phyloP scores from a whole-genome alignment of 1,284 basidiomycete species.

The Polyporus tsugae region DNA sequence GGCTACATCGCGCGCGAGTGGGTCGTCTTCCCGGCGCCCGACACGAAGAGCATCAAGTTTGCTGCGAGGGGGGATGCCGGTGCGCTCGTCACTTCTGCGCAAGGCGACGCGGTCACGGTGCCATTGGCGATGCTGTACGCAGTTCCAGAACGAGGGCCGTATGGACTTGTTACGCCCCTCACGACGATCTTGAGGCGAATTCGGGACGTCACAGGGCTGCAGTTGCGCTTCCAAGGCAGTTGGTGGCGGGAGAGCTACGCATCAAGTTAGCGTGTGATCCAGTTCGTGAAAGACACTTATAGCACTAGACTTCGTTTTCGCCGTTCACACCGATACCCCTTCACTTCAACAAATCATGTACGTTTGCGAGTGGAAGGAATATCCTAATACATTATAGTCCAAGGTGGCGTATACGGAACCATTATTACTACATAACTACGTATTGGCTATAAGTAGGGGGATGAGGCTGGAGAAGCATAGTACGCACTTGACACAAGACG shows the following conservation, averaged over 20 bases:
- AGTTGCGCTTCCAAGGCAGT: constrained; percentile 31
- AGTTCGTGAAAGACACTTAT: not conserved
- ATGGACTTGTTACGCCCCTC: constrained; percentile 32
- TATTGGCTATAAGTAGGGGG: not conserved
- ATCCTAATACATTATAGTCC: constrained; percentile 4
- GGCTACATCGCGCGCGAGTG: constrained; percentile 33
- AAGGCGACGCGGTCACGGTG: constrained; percentile 13
- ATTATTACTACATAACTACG: constrained; percentile 3
- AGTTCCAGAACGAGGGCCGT: constrained; percentile 31
- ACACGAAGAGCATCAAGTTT: constrained; percentile 22
- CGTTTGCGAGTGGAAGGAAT: constrained; percentile 1
- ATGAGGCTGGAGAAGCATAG: not conserved
- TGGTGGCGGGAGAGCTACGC: constrained; percentile 26
- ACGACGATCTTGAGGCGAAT: constrained; percentile 32
- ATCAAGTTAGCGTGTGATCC: not conserved
- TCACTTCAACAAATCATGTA: constrained; percentile 7
- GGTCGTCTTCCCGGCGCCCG: constrained; percentile 28
- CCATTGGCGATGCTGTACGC: constrained; percentile 32
- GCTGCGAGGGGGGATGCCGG: constrained; percentile 33
- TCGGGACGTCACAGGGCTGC: constrained; percentile 31
- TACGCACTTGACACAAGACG: not conserved
- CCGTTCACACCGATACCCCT: not conserved
- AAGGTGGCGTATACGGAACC: not conserved
- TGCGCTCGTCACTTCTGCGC: constrained; percentile 24
- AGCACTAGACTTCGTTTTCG: not conserved